Evolutionary conservation across 2,329 filamentous ascomycete genomes (phyloP).

Genomic region (Diaporthe sp.): DNA sequence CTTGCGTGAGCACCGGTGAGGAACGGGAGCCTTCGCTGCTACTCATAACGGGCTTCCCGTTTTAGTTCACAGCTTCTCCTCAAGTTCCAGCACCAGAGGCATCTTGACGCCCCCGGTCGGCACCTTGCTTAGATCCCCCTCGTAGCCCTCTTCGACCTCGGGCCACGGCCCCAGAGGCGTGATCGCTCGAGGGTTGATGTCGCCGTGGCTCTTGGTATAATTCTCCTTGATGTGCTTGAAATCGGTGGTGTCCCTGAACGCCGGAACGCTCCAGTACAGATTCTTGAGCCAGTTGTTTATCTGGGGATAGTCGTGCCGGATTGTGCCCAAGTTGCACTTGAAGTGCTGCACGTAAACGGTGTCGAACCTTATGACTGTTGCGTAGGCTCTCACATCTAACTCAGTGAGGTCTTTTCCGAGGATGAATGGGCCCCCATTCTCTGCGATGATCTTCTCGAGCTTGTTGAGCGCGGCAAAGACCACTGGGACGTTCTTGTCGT

Average conservation of each 20-base stretch:
- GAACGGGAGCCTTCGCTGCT: no score
- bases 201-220: slow-evolving; percentile 65
- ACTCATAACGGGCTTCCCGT: neutral
- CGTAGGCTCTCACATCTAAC: slow-evolving; percentile 67
- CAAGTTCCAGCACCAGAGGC: slow-evolving; percentile 49
- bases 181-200: slow-evolving; percentile 70
- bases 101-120: slow-evolving; percentile 58
- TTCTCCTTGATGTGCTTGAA: slow-evolving; percentile 78
- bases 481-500: slow-evolving; percentile 62
- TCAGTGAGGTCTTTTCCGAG: slow-evolving; percentile 67
- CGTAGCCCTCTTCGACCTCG: slow-evolving; percentile 63
- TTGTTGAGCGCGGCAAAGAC: slow-evolving; percentile 71
- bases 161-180: slow-evolving; percentile 72
- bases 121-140: slow-evolving; percentile 59
- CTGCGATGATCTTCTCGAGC: slow-evolving; percentile 58
- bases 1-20: neutral
- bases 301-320: slow-evolving; percentile 69
- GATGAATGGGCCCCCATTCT: slow-evolving; percentile 60
- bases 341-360: slow-evolving; percentile 73
- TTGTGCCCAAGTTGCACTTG: slow-evolving; percentile 72
- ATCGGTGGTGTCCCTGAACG: slow-evolving; percentile 68
- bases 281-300: slow-evolving; percentile 70
- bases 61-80: slow-evolving; percentile 35
- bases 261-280: slow-evolving; percentile 66
- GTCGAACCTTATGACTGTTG: slow-evolving; percentile 70